phyloP scores from a whole-genome alignment of 108 stramenopile genomes.

The Pseudonitzschia pungens region DNA sequence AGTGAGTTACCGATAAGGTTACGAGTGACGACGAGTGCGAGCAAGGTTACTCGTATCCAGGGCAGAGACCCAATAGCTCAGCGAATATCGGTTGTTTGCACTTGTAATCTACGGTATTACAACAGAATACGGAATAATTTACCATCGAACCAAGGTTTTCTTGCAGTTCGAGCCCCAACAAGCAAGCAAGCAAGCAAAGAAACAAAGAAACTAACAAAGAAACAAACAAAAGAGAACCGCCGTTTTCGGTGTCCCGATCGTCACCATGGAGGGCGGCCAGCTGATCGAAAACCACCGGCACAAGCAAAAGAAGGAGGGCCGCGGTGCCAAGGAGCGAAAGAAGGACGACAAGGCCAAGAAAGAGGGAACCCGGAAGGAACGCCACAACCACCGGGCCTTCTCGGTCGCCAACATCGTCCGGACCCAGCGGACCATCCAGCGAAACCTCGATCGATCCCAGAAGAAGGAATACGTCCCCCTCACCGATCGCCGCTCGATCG shows the following conservation, averaged over 20 bases:
- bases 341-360: conserved; percentile 68
- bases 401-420: conserved; percentile 91
- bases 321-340: conserved; percentile 88
- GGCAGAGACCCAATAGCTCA: too few relatives aligned
- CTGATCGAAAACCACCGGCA: conserved; percentile 53
- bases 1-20: too few relatives aligned
- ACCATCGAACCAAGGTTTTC: too few relatives aligned
- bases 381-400: conserved; percentile 94
- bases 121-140: too few relatives aligned
- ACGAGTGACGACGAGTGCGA: too few relatives aligned
- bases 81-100: too few relatives aligned
- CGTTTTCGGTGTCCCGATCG: background rate
- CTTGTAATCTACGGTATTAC: too few relatives aligned
- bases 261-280: conserved; percentile 33
- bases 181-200: too few relatives aligned
- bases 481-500: conserved; percentile 56
- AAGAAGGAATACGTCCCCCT: conserved; percentile 95
- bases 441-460: conserved; percentile 94
- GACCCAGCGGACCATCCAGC: conserved; percentile 92
- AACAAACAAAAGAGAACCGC: background rate
- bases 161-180: too few relatives aligned
- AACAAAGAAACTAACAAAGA: too few relatives aligned
- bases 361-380: conserved; percentile 59
- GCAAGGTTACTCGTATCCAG: too few relatives aligned
- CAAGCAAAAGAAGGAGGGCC: conserved; percentile 75